A percentile compares a stretch with the other conserved stretches of the same genome.
These are phyloP conservation scores for Phytophthora lateralis DNA, from an alignment of 352 stramenopile species.

Conservation along the genomic window DNA sequence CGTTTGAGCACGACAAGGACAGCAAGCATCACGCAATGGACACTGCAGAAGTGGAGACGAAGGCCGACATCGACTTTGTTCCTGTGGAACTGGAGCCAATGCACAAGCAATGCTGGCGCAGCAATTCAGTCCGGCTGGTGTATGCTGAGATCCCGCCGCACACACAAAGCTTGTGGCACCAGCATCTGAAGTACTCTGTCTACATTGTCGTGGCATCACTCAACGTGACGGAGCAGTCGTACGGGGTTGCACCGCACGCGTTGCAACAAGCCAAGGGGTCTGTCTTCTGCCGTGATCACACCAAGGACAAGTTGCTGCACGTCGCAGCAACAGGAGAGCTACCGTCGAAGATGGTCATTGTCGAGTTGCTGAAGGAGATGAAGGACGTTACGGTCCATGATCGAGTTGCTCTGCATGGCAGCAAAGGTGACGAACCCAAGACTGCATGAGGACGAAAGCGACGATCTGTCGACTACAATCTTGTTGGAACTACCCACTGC, in stretches of 20 bases:
- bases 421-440: slow-evolving; percentile 31
- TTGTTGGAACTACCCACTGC: slow-evolving; percentile 35
- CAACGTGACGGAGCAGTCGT: slow-evolving; percentile 43
- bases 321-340: slow-evolving; percentile 35
- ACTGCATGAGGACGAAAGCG: slow-evolving; percentile 22
- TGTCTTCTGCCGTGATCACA: slow-evolving; percentile 62
- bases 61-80: slow-evolving; percentile 29
- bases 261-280: slow-evolving; percentile 37
- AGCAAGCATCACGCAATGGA: not conserved
- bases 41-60: not conserved
- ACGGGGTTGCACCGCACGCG: slow-evolving; percentile 18
- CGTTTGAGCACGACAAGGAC: not conserved
- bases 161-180: slow-evolving; percentile 43
- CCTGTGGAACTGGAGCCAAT: slow-evolving; percentile 40
- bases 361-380: slow-evolving; percentile 52
- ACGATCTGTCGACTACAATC: slow-evolving; percentile 23
- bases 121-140: slow-evolving; percentile 32
- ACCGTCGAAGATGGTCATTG: slow-evolving; percentile 40
- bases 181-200: slow-evolving; percentile 45
- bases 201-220: slow-evolving; percentile 53
- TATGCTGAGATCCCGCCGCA: slow-evolving; percentile 34
- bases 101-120: slow-evolving; percentile 44
- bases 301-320: slow-evolving; percentile 48
- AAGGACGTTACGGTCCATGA: slow-evolving; percentile 25
- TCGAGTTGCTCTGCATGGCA: slow-evolving; percentile 23